Base-by-base conservation (phyloP, 352 stramenopile genomes). In the Phytophthora brassicae region DNA sequence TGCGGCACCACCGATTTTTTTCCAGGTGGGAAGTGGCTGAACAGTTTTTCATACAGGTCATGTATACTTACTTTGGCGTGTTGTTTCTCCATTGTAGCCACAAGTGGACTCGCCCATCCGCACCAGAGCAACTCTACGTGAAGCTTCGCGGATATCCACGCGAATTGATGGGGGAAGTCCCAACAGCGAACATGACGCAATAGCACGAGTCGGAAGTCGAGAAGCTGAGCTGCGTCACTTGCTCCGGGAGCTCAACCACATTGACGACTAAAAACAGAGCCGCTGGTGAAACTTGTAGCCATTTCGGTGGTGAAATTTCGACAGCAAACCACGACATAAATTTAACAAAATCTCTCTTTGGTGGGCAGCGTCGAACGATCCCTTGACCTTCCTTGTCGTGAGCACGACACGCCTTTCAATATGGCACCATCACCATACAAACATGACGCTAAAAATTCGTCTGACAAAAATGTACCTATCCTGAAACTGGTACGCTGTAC, bases 181-280 rank as follows among this genome's bases (percentile, higher is more conserved):
- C 17, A 44, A 45, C 17, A 44, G 36, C 9, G 43, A 43, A 14
- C 39, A 22, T 29, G 20, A 6, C 22, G n/a, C 28, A 26, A 4
- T 11, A n/a, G 9, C 11, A 26, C 44, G 19, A 22, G 6, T 43
- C 6, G 31, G 46, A 12, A 64, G 66, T 28, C 68, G 74, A 0
- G 74, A 86, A 43, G 61, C 58, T 1, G 64, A 80, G 31, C 45
- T 86, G 28, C 72, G 66, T 19, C 52, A 75, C 19, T 41, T 86
- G 20, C 54, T 84, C n/a, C 58, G 58, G 17, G 58, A 84, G 31
- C 61, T 84, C 9, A 70, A 75, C 26, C 52, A 49, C 3, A 52
- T 74, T 50, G 50, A 62, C 26, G 24, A 52, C 23, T 56, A 33
- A 31, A 60, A n/a, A n/a, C n/a, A n/a, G 38, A 63, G 36, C 35